Evolutionary conservation across 2,329 filamentous ascomycete genomes (phyloP).

Genomic region (Zymoseptoria tritici): DNA sequence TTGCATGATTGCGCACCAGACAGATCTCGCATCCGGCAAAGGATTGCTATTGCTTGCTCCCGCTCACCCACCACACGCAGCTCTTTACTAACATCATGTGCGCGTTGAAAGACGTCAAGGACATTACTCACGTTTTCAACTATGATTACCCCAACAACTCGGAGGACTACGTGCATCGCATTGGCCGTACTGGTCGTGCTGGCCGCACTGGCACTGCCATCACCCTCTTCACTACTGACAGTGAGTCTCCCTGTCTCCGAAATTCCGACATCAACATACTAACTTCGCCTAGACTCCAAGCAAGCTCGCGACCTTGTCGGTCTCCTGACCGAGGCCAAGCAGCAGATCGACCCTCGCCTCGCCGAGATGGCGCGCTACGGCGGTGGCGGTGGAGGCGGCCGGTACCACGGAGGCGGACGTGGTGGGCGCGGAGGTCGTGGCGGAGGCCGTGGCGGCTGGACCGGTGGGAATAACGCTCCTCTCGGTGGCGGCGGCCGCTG

Average conservation of each 20-base stretch:
- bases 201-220: slow-evolving; percentile 93
- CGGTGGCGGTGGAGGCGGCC: slow-evolving; percentile 56
- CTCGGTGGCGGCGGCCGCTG: slow-evolving; percentile 50
- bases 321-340: slow-evolving; percentile 92
- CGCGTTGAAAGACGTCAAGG: slow-evolving; percentile 89
- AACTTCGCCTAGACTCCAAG: slow-evolving; percentile 40
- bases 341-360: slow-evolving; percentile 93
- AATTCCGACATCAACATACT: slow-evolving; percentile 22
- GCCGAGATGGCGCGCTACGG: slow-evolving; percentile 71
- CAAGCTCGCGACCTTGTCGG: slow-evolving; percentile 88
- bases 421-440: slow-evolving; percentile 35
- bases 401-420: slow-evolving; percentile 42
- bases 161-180: slow-evolving; percentile 63
- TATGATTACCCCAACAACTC: slow-evolving; percentile 98
- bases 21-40: slow-evolving; percentile 44
- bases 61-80: slow-evolving; percentile 27
- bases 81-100: slow-evolving; percentile 37
- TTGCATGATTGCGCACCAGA: slow-evolving; percentile 26
- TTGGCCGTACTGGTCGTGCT: slow-evolving; percentile 61
- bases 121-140: slow-evolving; percentile 99
- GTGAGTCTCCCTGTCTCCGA: slow-evolving; percentile 55
- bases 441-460: slow-evolving; percentile 38
- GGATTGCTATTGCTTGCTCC: slow-evolving; percentile 42
- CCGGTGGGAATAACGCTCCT: slow-evolving; percentile 52
- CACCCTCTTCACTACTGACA: slow-evolving; percentile 98